These are phyloP conservation scores for Arthrobotrys sphaeroides DNA, from an alignment of 2,329 filamentous ascomycete species.

Conservation along the genomic window DNA sequence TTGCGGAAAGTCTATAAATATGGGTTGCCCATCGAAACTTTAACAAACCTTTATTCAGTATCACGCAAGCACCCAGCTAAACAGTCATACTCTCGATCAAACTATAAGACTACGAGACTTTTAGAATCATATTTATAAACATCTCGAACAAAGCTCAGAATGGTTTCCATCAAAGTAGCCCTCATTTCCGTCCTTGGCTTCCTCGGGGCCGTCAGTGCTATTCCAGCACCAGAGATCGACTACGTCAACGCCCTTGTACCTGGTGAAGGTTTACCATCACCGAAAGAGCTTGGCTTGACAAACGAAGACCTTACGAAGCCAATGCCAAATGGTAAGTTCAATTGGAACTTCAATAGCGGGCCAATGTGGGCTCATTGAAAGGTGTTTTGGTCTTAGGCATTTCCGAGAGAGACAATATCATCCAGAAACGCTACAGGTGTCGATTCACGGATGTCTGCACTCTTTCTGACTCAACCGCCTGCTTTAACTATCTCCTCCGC, in stretches of 20 bases:
- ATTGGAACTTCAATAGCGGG: too few species aligned
- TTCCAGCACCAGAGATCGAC: slow-evolving; percentile 1
- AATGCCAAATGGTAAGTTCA: slow-evolving; percentile 9
- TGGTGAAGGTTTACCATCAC: slow-evolving; percentile 12
- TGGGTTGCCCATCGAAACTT: too few species aligned
- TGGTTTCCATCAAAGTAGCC: slow-evolving; percentile 11
- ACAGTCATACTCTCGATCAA: too few species aligned
- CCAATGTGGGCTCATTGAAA: too few species aligned
- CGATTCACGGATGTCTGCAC: neutral
- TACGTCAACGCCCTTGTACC: slow-evolving; percentile 10
- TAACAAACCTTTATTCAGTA: too few species aligned
- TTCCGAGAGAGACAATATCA: slow-evolving; percentile 8
- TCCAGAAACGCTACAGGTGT: neutral
- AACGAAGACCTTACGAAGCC: slow-evolving; percentile 19
- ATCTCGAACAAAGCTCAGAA: neutral
- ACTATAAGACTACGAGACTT: too few species aligned
- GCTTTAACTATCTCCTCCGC: slow-evolving; percentile 30
- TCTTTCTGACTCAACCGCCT: neutral
- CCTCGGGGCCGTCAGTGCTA: neutral
- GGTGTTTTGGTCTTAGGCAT: neutral
- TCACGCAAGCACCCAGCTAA: too few species aligned
- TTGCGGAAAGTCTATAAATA: too few species aligned
- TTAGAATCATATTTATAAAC: neutral
- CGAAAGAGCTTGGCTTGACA: slow-evolving; percentile 3
- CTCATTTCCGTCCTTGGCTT: neutral